These are phyloP conservation scores for Phytophthora melonis DNA, from an alignment of 352 stramenopile species.

Conservation along the genomic window DNA sequence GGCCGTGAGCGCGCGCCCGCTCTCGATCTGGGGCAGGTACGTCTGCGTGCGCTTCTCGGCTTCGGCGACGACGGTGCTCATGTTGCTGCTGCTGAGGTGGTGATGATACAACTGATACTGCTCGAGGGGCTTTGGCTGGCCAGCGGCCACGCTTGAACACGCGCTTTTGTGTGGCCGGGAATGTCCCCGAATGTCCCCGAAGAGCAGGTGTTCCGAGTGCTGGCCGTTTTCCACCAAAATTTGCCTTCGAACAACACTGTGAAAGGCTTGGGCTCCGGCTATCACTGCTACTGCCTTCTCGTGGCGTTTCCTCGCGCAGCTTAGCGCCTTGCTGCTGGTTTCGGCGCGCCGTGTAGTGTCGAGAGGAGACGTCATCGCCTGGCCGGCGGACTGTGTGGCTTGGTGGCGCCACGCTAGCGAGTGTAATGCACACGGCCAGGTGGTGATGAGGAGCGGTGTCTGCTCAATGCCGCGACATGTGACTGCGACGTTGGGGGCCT, in stretches of 20 bases:
- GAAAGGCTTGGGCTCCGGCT: slow-evolving; percentile 9
- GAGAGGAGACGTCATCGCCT: slow-evolving; percentile 7
- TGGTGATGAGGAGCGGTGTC: slow-evolving; percentile 4
- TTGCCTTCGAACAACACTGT: slow-evolving; percentile 6
- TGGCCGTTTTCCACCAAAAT: slow-evolving; percentile 1
- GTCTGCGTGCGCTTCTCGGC: slow-evolving; percentile 74
- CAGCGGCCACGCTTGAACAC: slow-evolving; percentile 17
- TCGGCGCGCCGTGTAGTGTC: slow-evolving; percentile 1
- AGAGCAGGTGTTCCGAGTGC: neutral
- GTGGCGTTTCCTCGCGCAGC: slow-evolving; percentile 6
- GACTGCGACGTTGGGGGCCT: neutral
- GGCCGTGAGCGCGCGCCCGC: slow-evolving; percentile 47
- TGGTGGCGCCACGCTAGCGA: slow-evolving; percentile 14
- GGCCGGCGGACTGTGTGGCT: neutral
- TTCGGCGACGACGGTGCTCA: slow-evolving; percentile 57
- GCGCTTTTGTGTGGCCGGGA: neutral
- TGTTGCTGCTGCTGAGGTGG: slow-evolving; percentile 15
- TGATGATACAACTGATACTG: neutral
- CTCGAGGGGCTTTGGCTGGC: slow-evolving; percentile 18
- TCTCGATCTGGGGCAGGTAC: slow-evolving; percentile 73
- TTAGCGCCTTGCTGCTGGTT: slow-evolving; percentile 3
- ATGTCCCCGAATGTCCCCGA: neutral
- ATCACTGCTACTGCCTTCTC: slow-evolving; percentile 14
- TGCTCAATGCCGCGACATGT: slow-evolving; percentile 31
- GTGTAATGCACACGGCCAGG: slow-evolving; percentile 23